Evolutionary conservation across 345 rosid genomes (phyloP), one percentile per base, ranked within the genome.

Genomic region (Cardamine occulta): DNA sequence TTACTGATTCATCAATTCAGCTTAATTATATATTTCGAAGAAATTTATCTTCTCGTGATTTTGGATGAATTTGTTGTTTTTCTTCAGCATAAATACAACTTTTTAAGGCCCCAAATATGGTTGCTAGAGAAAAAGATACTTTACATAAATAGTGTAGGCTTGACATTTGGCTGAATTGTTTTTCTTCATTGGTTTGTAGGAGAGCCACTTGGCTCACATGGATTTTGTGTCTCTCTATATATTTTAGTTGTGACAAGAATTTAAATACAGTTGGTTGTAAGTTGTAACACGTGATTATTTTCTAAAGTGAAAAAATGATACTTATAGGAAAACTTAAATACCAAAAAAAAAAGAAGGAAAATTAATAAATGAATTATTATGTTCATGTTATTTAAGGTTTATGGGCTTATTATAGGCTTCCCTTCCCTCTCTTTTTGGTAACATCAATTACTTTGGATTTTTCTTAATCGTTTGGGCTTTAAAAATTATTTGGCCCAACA

Each of bases 151-250:
- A 61, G 2, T 18, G 10, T 7, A 49, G 75, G 68, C 5, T 34
- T 59, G 35, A 59, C 58, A 47, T 34, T 23, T 40, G 15, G 45
- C 45, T 40, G 45, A 39, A 40, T 26, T 26, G 28, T 26, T 26
- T 26, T 14, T 15, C 48, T 14, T 7, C 48, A 44, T 74, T 66
- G 53, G 53, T 58, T 47, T 47, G 5, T 57, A 32, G 21, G 23
- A n/a, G n/a, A n/a, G n/a, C n/a, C n/a, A 23, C 35, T 66, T 58
- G 67, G 58, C 39, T 66, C 73, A 74, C 73, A 35, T 15, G 66
- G 31, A 74, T 35, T 58, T 66, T 17, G 66, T 56, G 70, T 55
- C 24, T 26, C 40, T 39, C 44, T 53, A 19, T 53, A 29, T 29
- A 39, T 10, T 44, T 21, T 70, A 8, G 17, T 4, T 26, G 5